phyloP scores from a whole-genome alignment of 441 rosid genomes.

The Adansonia madagascariensis region DNA sequence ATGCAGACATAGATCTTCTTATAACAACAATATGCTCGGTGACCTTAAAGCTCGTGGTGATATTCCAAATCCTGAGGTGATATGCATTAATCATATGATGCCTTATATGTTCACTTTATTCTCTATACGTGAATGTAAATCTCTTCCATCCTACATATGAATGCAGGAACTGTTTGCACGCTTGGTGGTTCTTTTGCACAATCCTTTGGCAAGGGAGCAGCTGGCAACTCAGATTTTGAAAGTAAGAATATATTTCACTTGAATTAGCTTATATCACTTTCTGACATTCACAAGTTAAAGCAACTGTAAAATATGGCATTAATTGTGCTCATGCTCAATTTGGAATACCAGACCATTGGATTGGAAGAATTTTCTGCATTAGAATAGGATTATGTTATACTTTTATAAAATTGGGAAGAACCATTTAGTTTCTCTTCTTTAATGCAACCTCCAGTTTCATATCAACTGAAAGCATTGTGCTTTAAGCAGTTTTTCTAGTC shows the following conservation, averaged over 20 bases:
- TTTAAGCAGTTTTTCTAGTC: constrained; percentile 23
- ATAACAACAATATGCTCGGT: constrained; percentile 59
- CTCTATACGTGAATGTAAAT: constrained; percentile 18
- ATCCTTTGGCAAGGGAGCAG: constrained; percentile 91
- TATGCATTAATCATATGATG: constrained; percentile 29
- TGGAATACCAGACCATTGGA: constrained; percentile 4
- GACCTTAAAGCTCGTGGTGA: constrained; percentile 88
- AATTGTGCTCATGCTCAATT: constrained; percentile 1
- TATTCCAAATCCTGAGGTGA: constrained; percentile 89
- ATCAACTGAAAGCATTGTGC: constrained; percentile 28
- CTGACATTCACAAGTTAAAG: constrained; percentile 6
- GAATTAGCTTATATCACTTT: constrained; percentile 28
- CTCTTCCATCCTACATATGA: constrained; percentile 31
- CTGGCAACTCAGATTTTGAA: constrained; percentile 86
- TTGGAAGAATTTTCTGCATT: constrained; percentile 9
- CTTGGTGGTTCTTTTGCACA: constrained; percentile 90
- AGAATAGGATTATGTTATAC: constrained; percentile 2
- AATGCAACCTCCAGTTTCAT: constrained; percentile 8
- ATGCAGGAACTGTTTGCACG: constrained; percentile 89
- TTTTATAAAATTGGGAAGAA: background rate
- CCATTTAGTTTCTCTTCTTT: constrained; percentile 20
- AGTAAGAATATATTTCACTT: constrained; percentile 48
- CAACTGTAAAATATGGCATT: background rate
- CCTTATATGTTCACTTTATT: constrained; percentile 23
- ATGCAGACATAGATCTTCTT: constrained; percentile 69